Conservation (phyloP, 805 yeast species). For the Nadsonia fulvescens region DNA sequence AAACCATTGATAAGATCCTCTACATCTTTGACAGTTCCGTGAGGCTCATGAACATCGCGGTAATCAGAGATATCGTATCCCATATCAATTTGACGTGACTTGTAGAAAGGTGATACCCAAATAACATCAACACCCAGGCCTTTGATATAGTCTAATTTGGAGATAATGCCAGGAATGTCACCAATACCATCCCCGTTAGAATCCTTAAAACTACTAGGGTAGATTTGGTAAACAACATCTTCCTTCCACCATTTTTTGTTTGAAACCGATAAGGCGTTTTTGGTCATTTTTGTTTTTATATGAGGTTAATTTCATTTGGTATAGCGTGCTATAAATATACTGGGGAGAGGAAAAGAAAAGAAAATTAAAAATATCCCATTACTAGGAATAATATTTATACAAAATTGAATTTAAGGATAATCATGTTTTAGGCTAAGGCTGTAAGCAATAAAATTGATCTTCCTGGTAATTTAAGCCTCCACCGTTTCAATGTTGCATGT, state of each 20-base stretch:
- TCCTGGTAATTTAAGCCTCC: too few relatives aligned
- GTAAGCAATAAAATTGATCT: too few relatives aligned
- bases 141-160: constrained; percentile 33
- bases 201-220: constrained; percentile 45
- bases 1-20: constrained; percentile 28
- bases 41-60: constrained; percentile 30
- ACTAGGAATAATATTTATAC: too few relatives aligned
- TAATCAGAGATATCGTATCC: constrained; percentile 44
- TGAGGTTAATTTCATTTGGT: too few relatives aligned
- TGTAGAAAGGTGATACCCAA: constrained; percentile 42
- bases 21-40: constrained; percentile 38
- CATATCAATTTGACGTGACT: constrained; percentile 44
- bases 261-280: too few relatives aligned
- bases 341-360: too few relatives aligned
- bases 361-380: too few relatives aligned
- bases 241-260: constrained; percentile 66
- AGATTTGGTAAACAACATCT: constrained; percentile 37
- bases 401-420: too few relatives aligned
- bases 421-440: too few relatives aligned
- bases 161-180: constrained; percentile 34
- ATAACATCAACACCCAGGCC: constrained; percentile 31
- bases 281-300: too few relatives aligned
- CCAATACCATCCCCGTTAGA: constrained; percentile 43
- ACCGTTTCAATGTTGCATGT: too few relatives aligned
- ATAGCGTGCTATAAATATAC: too few relatives aligned